phyloP scores from a whole-genome alignment of 805 yeast genomes.

The Myxozyma neotropica region DNA sequence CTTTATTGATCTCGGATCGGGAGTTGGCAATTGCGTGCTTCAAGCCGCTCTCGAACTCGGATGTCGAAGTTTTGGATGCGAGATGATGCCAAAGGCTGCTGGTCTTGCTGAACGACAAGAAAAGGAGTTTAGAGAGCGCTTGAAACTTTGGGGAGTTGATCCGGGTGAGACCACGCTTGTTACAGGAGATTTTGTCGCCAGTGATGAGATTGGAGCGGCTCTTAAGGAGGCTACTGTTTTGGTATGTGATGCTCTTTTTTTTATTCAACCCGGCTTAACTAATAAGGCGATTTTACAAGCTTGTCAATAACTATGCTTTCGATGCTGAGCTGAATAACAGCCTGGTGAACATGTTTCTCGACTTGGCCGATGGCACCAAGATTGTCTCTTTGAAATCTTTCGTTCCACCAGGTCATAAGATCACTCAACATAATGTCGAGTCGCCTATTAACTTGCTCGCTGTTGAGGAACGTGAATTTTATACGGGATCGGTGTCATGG shows the following conservation, averaged over 20 bases:
- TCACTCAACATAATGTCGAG: constrained; percentile 55
- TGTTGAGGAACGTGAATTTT: constrained; percentile 65
- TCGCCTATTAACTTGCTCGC: constrained; percentile 64
- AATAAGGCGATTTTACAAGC: no score
- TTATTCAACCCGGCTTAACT: no score
- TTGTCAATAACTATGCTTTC: constrained; percentile 83
- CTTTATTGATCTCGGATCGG: constrained; percentile 91
- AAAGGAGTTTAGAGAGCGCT: constrained; percentile 58
- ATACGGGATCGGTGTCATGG: constrained; percentile 82
- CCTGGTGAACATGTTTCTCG: constrained; percentile 65
- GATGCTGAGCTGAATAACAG: constrained; percentile 70
- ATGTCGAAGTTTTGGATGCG: constrained; percentile 84
- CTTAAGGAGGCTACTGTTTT: constrained; percentile 69
- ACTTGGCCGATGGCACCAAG: constrained; percentile 70
- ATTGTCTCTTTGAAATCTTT: constrained; percentile 79
- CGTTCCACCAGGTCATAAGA: constrained; percentile 72
- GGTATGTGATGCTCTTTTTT: constrained; percentile 10
- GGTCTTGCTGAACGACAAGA: constrained; percentile 63
- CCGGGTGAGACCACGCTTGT: constrained; percentile 61
- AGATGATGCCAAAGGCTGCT: constrained; percentile 83
- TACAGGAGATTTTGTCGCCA: constrained; percentile 70
- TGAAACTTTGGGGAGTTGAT: constrained; percentile 63
- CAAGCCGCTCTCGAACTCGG: constrained; percentile 90
- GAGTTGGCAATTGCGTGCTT: constrained; percentile 88
- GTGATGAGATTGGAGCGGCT: constrained; percentile 55